A percentile compares a stretch with the other conserved stretches of the same genome.
Conservation (phyloP, 2,329 filamentous ascomycete genomes). For the Fusarium acutatum region DNA sequence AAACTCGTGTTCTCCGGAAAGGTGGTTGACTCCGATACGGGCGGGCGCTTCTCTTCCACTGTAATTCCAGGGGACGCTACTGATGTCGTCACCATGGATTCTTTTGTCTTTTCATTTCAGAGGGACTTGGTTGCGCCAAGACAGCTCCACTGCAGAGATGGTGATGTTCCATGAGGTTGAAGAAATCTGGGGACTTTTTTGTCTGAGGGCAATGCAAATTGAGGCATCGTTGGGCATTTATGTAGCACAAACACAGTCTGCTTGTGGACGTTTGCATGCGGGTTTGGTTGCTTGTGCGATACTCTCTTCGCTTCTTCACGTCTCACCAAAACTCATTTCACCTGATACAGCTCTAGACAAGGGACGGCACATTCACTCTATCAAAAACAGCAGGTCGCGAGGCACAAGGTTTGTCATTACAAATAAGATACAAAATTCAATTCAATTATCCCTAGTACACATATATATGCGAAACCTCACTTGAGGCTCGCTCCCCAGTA, state of each 20-base stretch:
- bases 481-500: background rate
- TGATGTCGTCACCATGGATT: conserved; percentile 33
- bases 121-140: conserved; percentile 20
- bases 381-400: background rate
- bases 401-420: background rate
- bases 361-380: background rate
- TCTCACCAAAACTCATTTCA: conserved; percentile 29
- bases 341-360: conserved; percentile 6
- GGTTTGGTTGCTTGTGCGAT: background rate
- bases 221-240: background rate
- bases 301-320: conserved; percentile 9
- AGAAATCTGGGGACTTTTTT: background rate
- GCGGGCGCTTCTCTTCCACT: conserved; percentile 15
- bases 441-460: background rate
- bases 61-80: conserved; percentile 37
- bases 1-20: conserved; percentile 21
- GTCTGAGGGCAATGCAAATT: background rate
- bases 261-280: background rate
- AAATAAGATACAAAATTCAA: background rate
- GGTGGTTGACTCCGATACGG: conserved; percentile 27
- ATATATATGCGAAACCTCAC: background rate
- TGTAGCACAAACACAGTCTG: background rate
- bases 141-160: conserved; percentile 24
- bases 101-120: conserved; percentile 10
- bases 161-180: conserved; percentile 5